Evolutionary conservation across 176 grass and related monocot species (phyloP), one percentile per base, ranked within the genome.

Genomic region (Ensete glaucum): DNA sequence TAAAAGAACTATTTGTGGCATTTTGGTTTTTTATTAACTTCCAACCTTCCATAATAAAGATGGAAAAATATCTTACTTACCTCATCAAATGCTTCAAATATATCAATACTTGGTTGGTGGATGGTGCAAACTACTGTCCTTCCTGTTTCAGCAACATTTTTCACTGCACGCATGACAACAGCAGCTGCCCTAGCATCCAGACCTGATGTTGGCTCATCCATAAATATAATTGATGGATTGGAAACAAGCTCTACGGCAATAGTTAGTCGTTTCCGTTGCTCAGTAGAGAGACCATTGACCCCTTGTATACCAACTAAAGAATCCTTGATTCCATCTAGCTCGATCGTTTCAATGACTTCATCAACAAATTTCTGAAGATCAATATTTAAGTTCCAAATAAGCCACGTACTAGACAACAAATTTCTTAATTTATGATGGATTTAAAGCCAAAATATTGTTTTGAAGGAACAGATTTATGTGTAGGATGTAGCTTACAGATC

Each of bases 41-140:
- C 7, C 34, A 50, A 50, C 16, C 20, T 17, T 20, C 16, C 7
- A 51, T 70, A n/a, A 70, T 51, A 11, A 20, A 52, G 34, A 48
- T 34, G 14, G 22, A 2, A 29, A 34, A 1, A 7, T 34, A 16
- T 12, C 64, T 13, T 29, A 34, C 6, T 43, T 64, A 77, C 75
- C 75, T 77, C 59, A 78, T 78, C 76, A 21, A 78, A 78, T 69
- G 76, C 52, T 65, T 78, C 76, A 69, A 78, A 78, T 29, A 78
- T 78, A 20, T 69, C 64, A 69, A 78, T 69, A 66, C 76, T 78
- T 23, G 76, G 76, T 22, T 78, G 76, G 64, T 78, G 76, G 24
- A 78, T 78, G 8, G 76, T 78, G 64, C 76, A 78, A 1, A 78
- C 76, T 14, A 78, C 76, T 49, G 76, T 78, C 10, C 76, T 69